These are phyloP conservation scores for Cucurbita moschata DNA, from an alignment of 306 rosid genomes.

Conservation along the genomic window DNA sequence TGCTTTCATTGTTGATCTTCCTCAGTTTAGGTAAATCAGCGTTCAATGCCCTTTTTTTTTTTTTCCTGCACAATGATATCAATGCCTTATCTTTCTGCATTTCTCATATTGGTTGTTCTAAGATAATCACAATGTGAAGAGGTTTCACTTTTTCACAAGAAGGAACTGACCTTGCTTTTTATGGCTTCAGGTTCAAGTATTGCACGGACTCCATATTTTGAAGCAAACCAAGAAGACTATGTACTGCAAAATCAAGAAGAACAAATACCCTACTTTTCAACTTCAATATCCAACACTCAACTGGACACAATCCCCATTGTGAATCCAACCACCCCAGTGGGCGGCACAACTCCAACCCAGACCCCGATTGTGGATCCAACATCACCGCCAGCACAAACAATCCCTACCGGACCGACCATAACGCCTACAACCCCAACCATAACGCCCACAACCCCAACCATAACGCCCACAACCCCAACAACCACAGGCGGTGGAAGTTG, in stretches of 20 bases:
- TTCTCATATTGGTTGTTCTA: neutral
- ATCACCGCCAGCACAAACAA: constrained; percentile 12
- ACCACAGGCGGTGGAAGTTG: constrained; percentile 49
- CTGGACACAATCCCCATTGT: constrained; percentile 52
- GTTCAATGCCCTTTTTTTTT: neutral
- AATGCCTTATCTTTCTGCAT: neutral
- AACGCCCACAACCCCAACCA: too few relatives aligned
- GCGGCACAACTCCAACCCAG: constrained; percentile 2
- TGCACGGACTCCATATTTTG: constrained; percentile 20
- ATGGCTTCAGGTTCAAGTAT: constrained; percentile 47
- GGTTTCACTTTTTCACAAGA: neutral
- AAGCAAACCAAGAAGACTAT: constrained; percentile 17
- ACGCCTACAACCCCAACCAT: constrained; percentile 16
- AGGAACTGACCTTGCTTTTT: constrained; percentile 3
- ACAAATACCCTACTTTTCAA: constrained; percentile 23
- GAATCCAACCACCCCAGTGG: constrained; percentile 37
- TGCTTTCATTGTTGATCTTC: constrained; percentile 31
- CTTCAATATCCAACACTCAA: constrained; percentile 26
- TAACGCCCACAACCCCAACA: constrained; percentile 10
- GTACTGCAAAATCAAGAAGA: constrained; percentile 26
- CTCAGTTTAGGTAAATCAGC: constrained; percentile 42
- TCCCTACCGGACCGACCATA: constrained; percentile 18
- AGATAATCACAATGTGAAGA: neutral
- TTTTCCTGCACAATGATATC: neutral
- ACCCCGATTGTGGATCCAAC: constrained; percentile 34